Conservation (phyloP, 495 filamentous ascomycete genomes). For the Cetradonia linearis region DNA sequence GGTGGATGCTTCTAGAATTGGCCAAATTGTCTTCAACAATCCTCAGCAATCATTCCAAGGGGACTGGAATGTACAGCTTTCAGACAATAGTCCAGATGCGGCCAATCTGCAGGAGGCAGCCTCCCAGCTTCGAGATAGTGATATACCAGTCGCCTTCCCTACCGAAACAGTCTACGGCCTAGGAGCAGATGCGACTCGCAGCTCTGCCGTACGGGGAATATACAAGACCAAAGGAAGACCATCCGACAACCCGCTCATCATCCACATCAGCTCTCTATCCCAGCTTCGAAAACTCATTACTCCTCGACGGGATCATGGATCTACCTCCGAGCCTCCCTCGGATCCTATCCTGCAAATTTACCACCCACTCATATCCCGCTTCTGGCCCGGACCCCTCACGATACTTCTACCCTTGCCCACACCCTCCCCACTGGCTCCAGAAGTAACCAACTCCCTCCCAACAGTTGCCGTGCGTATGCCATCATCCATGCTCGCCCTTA, state of each 20-base stretch:
- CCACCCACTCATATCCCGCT: slow-evolving; percentile 61
- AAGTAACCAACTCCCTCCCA: slow-evolving; percentile 72
- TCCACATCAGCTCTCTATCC: slow-evolving; percentile 72
- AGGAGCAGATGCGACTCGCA: slow-evolving; percentile 84
- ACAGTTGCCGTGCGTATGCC: slow-evolving; percentile 93
- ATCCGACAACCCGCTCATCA: slow-evolving; percentile 88
- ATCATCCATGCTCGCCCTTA: slow-evolving; percentile 66
- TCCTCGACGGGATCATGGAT: slow-evolving; percentile 19
- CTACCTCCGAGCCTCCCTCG: slow-evolving; percentile 16
- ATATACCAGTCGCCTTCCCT: slow-evolving; percentile 83
- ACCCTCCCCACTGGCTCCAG: slow-evolving; percentile 61
- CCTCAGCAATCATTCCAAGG: slow-evolving; percentile 19
- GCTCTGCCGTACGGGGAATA: slow-evolving; percentile 76
- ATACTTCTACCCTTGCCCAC: slow-evolving; percentile 74
- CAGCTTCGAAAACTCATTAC: slow-evolving; percentile 63
- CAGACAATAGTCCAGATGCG: slow-evolving; percentile 15
- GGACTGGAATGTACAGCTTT: slow-evolving; percentile 21
- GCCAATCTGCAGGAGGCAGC: slow-evolving; percentile 22
- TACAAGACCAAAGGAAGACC: slow-evolving; percentile 84
- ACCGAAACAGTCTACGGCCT: slow-evolving; percentile 98
- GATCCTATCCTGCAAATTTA: slow-evolving; percentile 71
- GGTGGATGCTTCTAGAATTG: slow-evolving; percentile 20
- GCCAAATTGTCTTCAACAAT: slow-evolving; percentile 20
- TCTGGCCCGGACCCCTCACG: slow-evolving; percentile 94
- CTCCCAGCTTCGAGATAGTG: slow-evolving; percentile 42